Percentiles rank a stretch among this genome's conserved stretches.
Conservation (phyloP, 2,329 filamentous ascomycete species). For the Stemphylium vesicarium region DNA sequence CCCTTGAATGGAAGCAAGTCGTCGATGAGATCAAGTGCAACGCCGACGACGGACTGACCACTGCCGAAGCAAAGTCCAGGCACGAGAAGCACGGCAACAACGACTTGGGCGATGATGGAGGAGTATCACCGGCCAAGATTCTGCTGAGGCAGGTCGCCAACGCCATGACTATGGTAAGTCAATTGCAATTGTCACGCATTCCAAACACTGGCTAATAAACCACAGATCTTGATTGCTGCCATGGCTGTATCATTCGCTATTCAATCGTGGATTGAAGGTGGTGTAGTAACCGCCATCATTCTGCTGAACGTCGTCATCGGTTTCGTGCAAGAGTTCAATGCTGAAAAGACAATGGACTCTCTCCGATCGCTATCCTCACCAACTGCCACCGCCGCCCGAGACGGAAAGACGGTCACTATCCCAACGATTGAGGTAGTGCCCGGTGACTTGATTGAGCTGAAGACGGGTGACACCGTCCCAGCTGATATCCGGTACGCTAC, state of each 20-base stretch:
- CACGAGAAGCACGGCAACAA: slow-evolving; percentile 65
- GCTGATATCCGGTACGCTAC: slow-evolving; percentile 61
- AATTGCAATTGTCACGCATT: background rate
- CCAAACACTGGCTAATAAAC: background rate
- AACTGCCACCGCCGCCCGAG: slow-evolving; percentile 57
- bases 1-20: slow-evolving; percentile 61
- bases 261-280: slow-evolving; percentile 55
- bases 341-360: slow-evolving; percentile 59
- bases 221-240: slow-evolving; percentile 52
- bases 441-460: slow-evolving; percentile 69
- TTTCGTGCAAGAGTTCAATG: slow-evolving; percentile 56
- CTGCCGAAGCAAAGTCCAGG: slow-evolving; percentile 59
- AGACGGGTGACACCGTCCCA: slow-evolving; percentile 71
- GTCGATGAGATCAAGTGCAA: slow-evolving; percentile 66
- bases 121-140: slow-evolving; percentile 75
- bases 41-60: slow-evolving; percentile 70
- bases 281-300: slow-evolving; percentile 56
- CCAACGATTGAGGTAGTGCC: slow-evolving; percentile 66
- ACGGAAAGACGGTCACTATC: slow-evolving; percentile 60
- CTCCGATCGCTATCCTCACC: slow-evolving; percentile 55
- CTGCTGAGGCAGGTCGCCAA: slow-evolving; percentile 76
- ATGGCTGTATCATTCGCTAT: slow-evolving; percentile 57
- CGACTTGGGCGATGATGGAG: slow-evolving; percentile 73
- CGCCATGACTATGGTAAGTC: slow-evolving; percentile 73
- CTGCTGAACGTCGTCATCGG: slow-evolving; percentile 54